A percentile compares a stretch with the other conserved stretches of the same genome.
phyloP scores from a whole-genome alignment of 495 filamentous ascomycete genomes.

The Annulohypoxylon stygium region DNA sequence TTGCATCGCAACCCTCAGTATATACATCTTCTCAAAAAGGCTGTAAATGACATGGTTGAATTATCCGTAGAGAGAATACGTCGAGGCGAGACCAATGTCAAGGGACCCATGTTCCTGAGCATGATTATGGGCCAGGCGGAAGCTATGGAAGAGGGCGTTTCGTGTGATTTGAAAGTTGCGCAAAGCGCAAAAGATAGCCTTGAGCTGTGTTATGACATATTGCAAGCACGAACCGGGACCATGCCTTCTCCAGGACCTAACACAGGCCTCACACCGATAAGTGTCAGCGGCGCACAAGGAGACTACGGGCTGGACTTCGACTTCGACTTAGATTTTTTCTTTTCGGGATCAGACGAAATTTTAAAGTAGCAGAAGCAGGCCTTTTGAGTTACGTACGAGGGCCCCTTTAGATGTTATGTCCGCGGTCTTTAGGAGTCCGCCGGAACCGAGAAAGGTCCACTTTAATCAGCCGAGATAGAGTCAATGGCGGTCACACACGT shows the following conservation, averaged over 20 bases:
- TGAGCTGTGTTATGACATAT: slow-evolving; percentile 46
- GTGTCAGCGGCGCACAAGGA: slow-evolving; percentile 29
- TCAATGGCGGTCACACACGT: background rate
- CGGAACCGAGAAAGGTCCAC: background rate
- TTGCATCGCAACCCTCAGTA: slow-evolving; percentile 40
- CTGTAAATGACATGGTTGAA: slow-evolving; percentile 52
- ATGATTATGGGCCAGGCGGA: slow-evolving; percentile 61
- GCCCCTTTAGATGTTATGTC: background rate
- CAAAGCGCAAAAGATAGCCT: slow-evolving; percentile 50
- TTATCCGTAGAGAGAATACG: slow-evolving; percentile 57
- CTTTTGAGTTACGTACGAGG: background rate
- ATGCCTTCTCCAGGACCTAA: slow-evolving; percentile 21
- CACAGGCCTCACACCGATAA: slow-evolving; percentile 30
- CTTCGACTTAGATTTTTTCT: slow-evolving; percentile 43
- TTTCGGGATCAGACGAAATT: slow-evolving; percentile 17
- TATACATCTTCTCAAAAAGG: slow-evolving; percentile 52
- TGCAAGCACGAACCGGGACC: slow-evolving; percentile 33
- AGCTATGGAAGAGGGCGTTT: slow-evolving; percentile 48
- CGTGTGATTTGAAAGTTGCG: slow-evolving; percentile 44
- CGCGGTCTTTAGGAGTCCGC: background rate
- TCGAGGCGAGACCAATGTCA: slow-evolving; percentile 66
- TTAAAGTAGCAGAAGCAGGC: background rate
- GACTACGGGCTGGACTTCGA: slow-evolving; percentile 41
- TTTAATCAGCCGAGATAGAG: slow-evolving; percentile 23
- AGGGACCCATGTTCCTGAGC: slow-evolving; percentile 60